These are phyloP conservation scores for Trametes meyenii DNA, from an alignment of 768 basidiomycete genomes.

Conservation along the genomic window DNA sequence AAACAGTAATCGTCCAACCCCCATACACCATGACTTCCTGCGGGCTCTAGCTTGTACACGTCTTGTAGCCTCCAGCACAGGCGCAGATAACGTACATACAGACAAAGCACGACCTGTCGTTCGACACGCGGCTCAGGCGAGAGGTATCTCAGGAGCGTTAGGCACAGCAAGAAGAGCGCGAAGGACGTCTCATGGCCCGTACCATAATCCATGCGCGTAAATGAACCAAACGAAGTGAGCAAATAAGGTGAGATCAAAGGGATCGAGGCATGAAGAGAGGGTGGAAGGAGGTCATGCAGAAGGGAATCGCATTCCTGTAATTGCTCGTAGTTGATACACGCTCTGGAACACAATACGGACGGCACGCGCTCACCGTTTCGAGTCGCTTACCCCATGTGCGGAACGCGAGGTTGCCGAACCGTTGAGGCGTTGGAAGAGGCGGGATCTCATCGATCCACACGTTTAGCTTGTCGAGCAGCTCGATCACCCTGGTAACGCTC, in stretches of 20 bases:
- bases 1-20: slow-evolving; percentile 92
- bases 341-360: neutral
- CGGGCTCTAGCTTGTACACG: slow-evolving; percentile 89
- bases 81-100: slow-evolving; percentile 77
- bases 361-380: slow-evolving; percentile 59
- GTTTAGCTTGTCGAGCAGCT: slow-evolving; percentile 66
- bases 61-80: slow-evolving; percentile 89
- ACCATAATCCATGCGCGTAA: slow-evolving; percentile 92
- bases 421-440: slow-evolving; percentile 69
- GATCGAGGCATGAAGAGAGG: slow-evolving; percentile 45
- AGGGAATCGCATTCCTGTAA: slow-evolving; percentile 57
- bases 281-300: slow-evolving; percentile 51
- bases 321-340: neutral
- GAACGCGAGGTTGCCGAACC: slow-evolving; percentile 93
- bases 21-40: slow-evolving; percentile 98
- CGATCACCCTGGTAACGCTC: slow-evolving; percentile 52
- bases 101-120: slow-evolving; percentile 54
- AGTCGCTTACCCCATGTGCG: slow-evolving; percentile 80
- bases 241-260: slow-evolving; percentile 80
- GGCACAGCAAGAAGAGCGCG: slow-evolving; percentile 71
- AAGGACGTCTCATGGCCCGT: slow-evolving; percentile 96
- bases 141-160: slow-evolving; percentile 71
- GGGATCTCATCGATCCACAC: slow-evolving; percentile 84
- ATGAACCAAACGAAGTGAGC: slow-evolving; percentile 84
- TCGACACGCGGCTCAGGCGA: slow-evolving; percentile 63